Conservation (phyloP, 352 stramenopile genomes). For the Pythium dissotocum region DNA sequence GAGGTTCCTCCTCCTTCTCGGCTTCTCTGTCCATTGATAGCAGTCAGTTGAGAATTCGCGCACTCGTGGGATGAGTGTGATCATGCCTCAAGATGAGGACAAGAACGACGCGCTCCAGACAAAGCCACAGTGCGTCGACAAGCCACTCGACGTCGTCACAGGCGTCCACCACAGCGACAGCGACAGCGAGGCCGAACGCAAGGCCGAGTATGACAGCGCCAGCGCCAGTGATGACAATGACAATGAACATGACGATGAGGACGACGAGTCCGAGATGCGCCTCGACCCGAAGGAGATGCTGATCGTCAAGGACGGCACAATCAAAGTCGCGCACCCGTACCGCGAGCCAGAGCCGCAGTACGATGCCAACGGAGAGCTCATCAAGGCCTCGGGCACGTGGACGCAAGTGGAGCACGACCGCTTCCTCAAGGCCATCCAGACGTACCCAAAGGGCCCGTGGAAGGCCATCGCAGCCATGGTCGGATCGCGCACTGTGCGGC, state of each 20-base stretch:
- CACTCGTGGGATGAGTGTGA: conserved; percentile 25
- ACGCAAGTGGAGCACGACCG: conserved; percentile 58
- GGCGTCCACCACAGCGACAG: conserved; percentile 5
- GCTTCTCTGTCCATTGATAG: not conserved
- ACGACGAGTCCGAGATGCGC: conserved; percentile 40
- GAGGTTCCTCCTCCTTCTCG: not conserved
- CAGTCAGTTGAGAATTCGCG: conserved; percentile 19
- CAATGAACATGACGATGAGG: conserved; percentile 31
- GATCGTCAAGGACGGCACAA: conserved; percentile 74
- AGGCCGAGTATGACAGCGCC: conserved; percentile 13
- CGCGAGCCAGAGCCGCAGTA: conserved; percentile 58
- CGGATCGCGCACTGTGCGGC: conserved; percentile 59
- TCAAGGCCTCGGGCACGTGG: conserved; percentile 62
- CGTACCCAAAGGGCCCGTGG: conserved; percentile 63
- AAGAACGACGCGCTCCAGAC: conserved; percentile 21
- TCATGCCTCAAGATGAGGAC: conserved; percentile 27
- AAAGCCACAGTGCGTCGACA: conserved; percentile 16
- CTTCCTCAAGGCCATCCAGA: conserved; percentile 60
- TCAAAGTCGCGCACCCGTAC: conserved; percentile 64
- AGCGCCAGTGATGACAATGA: conserved; percentile 31
- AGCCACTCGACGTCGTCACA: not conserved
- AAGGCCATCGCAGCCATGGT: conserved; percentile 69
- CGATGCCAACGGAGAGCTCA: conserved; percentile 53
- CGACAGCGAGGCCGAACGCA: conserved; percentile 20
- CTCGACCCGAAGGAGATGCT: conserved; percentile 73